These are phyloP conservation scores for Saccharomycopsis vini DNA, from an alignment of 805 yeast genomes.

Conservation along the genomic window DNA sequence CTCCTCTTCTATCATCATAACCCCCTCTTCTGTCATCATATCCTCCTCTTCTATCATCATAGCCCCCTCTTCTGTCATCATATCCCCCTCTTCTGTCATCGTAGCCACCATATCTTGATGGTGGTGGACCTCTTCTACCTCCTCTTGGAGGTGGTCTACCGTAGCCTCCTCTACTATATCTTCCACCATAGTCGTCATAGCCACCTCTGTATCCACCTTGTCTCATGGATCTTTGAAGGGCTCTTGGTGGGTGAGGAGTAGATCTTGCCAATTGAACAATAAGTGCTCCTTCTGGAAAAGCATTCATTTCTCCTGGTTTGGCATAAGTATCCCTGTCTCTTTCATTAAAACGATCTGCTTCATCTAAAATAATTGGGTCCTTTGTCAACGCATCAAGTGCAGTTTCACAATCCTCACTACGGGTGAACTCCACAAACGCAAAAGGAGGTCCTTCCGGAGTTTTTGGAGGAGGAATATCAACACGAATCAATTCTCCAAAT, in stretches of 20 bases:
- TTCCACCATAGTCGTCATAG: no score
- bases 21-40: constrained; percentile 6
- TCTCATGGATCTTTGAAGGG: no score
- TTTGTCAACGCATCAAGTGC: constrained; percentile 35
- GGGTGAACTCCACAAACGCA: constrained; percentile 55
- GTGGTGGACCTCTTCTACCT: no score
- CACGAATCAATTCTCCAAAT: constrained; percentile 47
- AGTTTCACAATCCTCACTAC: constrained; percentile 43
- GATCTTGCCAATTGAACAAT: constrained; percentile 18
- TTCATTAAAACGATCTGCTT: constrained; percentile 10
- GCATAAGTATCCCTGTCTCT: constrained; percentile 4
- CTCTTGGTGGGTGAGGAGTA: constrained; percentile 18
- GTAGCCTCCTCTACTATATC: no score
- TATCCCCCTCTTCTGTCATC: constrained; percentile 12
- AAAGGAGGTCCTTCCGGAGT: constrained; percentile 49
- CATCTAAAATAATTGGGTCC: constrained; percentile 12
- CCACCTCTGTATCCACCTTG: no score
- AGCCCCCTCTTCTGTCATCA: constrained; percentile 7
- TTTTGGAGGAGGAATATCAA: constrained; percentile 57
- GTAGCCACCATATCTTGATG: constrained; percentile 15
- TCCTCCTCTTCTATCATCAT: constrained; percentile 3
- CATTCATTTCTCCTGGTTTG: no score
- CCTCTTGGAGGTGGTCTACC: no score
- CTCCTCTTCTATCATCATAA: constrained; percentile 1
- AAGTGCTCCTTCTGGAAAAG: constrained; percentile 16